Evolutionary conservation across 805 yeast species (phyloP).

Genomic region (Metschnikowia picachoensis): DNA sequence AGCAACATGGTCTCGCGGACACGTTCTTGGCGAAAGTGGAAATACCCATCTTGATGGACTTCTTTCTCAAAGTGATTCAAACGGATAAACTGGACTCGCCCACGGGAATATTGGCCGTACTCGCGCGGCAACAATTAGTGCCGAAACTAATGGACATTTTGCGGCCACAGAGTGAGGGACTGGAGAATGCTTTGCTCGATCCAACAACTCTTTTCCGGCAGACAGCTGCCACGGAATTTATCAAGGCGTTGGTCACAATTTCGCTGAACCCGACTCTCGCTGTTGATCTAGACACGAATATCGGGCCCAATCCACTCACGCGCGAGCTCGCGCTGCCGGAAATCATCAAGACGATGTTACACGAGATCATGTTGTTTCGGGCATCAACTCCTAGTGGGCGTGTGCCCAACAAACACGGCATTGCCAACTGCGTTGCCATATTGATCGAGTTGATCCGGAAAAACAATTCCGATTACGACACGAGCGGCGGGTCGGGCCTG

Average conservation of each 20-base stretch:
- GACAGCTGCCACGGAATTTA: conserved; percentile 91
- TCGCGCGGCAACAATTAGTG: conserved; percentile 70
- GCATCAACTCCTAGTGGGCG: conserved; percentile 1
- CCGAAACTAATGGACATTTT: conserved; percentile 68
- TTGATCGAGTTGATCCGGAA: conserved; percentile 92
- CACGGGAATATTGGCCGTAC: conserved; percentile 76
- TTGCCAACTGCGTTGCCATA: conserved; percentile 92
- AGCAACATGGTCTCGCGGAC: conserved; percentile 68
- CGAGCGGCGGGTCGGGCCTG: conserved; percentile 77
- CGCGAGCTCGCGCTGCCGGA: conserved; percentile 81
- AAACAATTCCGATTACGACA: conserved; percentile 93
- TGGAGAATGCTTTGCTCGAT: conserved; percentile 21
- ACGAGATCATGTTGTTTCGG: conserved; percentile 59
- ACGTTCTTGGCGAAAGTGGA: conserved; percentile 82
- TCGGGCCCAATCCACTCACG: conserved; percentile 94
- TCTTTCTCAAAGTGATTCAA: conserved; percentile 80
- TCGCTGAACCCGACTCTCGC: conserved; percentile 75
- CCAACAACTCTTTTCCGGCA: conserved; percentile 51
- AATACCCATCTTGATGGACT: conserved; percentile 93
- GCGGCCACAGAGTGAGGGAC: conserved; percentile 44
- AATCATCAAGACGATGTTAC: conserved; percentile 61
- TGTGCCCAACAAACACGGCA: conserved; percentile 69
- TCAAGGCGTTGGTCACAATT: conserved; percentile 89
- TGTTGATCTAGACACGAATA: conserved; percentile 82
- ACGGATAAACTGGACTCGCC: conserved; percentile 89